Conservation (phyloP, 2,329 filamentous ascomycete species). For the Calonectria multiphialidica region DNA sequence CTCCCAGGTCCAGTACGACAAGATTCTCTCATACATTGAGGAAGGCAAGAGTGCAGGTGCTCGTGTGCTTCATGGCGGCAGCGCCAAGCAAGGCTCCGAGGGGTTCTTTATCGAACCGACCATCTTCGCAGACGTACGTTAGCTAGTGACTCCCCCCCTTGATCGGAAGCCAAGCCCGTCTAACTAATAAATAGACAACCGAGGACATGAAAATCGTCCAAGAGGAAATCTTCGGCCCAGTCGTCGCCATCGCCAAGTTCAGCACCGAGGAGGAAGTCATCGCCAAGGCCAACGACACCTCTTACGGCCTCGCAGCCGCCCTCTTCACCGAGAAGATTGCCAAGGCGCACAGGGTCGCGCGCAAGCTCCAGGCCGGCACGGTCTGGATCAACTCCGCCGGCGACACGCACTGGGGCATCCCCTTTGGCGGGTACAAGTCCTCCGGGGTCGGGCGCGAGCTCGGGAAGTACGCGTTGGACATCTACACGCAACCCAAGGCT, state of each 20-base stretch:
- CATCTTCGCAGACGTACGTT: slow-evolving; percentile 35
- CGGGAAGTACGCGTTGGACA: slow-evolving; percentile 19
- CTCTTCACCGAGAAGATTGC: slow-evolving; percentile 65
- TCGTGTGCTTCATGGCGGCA: slow-evolving; percentile 57
- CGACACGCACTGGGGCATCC: slow-evolving; percentile 30
- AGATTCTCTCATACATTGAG: slow-evolving; percentile 74
- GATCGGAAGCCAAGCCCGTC: background rate
- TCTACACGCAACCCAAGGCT: slow-evolving; percentile 21
- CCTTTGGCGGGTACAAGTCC: slow-evolving; percentile 33
- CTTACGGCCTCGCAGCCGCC: slow-evolving; percentile 64
- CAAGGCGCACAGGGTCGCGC: slow-evolving; percentile 49
- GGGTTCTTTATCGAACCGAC: slow-evolving; percentile 38
- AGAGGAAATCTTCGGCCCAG: slow-evolving; percentile 39
- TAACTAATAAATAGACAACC: slow-evolving; percentile 14
- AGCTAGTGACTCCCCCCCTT: background rate
- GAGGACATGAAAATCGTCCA: slow-evolving; percentile 32
- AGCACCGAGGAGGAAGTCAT: slow-evolving; percentile 29
- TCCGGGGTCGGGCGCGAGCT: slow-evolving; percentile 21
- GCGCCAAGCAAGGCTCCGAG: slow-evolving; percentile 11
- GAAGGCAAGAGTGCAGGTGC: slow-evolving; percentile 72
- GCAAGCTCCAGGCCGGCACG: slow-evolving; percentile 63
- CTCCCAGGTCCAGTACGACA: slow-evolving; percentile 71
- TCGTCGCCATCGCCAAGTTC: slow-evolving; percentile 33
- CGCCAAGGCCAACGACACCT: slow-evolving; percentile 50
- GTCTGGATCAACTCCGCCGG: slow-evolving; percentile 46